Conservation (phyloP, 2,329 filamentous ascomycete genomes). For the Ambrosiella cleistominuta region DNA sequence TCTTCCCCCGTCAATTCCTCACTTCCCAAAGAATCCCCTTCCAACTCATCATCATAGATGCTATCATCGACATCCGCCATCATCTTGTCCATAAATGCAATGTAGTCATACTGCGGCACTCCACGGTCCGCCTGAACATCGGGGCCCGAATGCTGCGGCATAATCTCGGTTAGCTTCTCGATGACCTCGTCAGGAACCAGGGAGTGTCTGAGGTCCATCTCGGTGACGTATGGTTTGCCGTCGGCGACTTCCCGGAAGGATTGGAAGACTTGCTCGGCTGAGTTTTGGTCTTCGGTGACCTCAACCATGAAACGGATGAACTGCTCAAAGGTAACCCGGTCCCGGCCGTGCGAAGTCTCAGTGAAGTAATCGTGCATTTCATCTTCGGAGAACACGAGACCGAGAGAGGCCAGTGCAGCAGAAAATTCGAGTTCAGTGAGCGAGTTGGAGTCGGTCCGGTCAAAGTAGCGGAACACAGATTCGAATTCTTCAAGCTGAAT, state of each 20-base stretch:
- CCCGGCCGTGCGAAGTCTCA: constrained; percentile 62
- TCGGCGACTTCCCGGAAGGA: constrained; percentile 95
- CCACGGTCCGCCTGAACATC: constrained; percentile 75
- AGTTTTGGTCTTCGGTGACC: constrained; percentile 97
- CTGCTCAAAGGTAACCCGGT: constrained; percentile 87
- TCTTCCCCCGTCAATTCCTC: not conserved
- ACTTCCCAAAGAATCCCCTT: constrained; percentile 4
- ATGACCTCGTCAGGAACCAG: constrained; percentile 95
- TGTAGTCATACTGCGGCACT: constrained; percentile 83
- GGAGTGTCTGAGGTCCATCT: constrained; percentile 87
- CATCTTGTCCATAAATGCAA: constrained; percentile 87
- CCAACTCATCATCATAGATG: constrained; percentile 12
- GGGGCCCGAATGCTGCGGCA: constrained; percentile 69
- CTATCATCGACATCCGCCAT: constrained; percentile 28
- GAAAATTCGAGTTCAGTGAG: constrained; percentile 90
- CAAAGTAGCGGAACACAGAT: constrained; percentile 94
- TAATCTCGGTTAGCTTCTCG: constrained; percentile 72
- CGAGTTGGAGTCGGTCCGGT: constrained; percentile 78
- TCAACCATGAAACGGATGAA: constrained; percentile 99
- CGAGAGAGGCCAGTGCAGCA: constrained; percentile 83
- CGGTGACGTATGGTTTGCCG: constrained; percentile 96
- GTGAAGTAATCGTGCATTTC: constrained; percentile 96
- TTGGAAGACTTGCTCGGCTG: constrained; percentile 94
- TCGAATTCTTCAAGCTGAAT: constrained; percentile 98
- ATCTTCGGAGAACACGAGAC: constrained; percentile 87